Evolutionary conservation across 1,139 yeast species (phyloP).

Genomic region (Pichia sp.): DNA sequence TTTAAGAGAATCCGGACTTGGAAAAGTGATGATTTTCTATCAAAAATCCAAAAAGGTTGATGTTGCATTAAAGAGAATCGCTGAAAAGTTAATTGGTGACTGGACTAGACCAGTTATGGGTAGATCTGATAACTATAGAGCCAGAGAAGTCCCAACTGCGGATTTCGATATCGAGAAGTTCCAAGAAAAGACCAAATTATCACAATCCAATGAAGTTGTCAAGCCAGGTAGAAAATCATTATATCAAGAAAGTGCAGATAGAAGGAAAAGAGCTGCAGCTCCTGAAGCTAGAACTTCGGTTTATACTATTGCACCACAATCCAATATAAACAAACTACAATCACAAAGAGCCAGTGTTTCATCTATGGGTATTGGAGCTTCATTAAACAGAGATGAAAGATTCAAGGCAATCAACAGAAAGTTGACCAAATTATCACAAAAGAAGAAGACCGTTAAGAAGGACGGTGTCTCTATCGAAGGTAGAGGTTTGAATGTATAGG

Average conservation of each 20-base stretch:
- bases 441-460: conserved; percentile 46
- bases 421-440: conserved; percentile 44
- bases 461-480: conserved; percentile 84
- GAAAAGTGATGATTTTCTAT: conserved; percentile 91
- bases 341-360: conserved; percentile 32
- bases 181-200: conserved; percentile 39
- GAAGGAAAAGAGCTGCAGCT: conserved; percentile 92
- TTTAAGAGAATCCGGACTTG: conserved; percentile 90
- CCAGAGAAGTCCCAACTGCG: conserved; percentile 69
- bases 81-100: conserved; percentile 88
- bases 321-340: conserved; percentile 43
- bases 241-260: conserved; percentile 89
- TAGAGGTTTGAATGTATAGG: conserved; percentile 45
- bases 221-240: conserved; percentile 49
- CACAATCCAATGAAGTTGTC: conserved; percentile 16
- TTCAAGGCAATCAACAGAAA: conserved; percentile 69
- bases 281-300: conserved; percentile 89
- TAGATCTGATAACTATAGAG: conserved; percentile 91
- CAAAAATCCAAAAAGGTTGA: conserved; percentile 92
- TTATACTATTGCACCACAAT: conserved; percentile 87
- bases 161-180: conserved; percentile 65
- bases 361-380: conserved; percentile 49
- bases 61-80: conserved; percentile 78
- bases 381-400: conserved; percentile 64
- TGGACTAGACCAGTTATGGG: conserved; percentile 99